phyloP scores from a whole-genome alignment of 495 filamentous ascomycete genomes.

The Neurospora discreta region DNA sequence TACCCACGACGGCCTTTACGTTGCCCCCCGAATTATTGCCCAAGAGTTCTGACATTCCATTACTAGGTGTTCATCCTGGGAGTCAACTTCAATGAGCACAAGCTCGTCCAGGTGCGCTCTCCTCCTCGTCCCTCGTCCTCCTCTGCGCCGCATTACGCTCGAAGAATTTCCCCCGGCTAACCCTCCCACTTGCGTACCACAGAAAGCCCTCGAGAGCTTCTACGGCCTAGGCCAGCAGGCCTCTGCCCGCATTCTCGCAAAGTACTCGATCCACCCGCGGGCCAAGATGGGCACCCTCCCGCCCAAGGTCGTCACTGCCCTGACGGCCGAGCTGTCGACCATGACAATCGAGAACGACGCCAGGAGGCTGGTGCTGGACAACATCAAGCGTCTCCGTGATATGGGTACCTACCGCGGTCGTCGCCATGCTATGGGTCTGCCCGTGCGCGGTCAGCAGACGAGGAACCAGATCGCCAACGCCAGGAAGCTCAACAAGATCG shows the following conservation, averaged over 20 bases:
- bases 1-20: background rate
- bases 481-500: conserved; percentile 67
- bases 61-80: conserved; percentile 72
- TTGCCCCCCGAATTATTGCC: background rate
- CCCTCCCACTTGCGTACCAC: conserved; percentile 3
- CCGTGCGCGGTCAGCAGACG: conserved; percentile 80
- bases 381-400: conserved; percentile 78
- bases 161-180: background rate
- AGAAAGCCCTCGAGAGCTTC: conserved; percentile 82
- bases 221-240: conserved; percentile 74
- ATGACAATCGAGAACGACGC: conserved; percentile 95
- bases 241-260: conserved; percentile 67
- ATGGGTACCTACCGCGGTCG: conserved; percentile 86
- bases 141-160: background rate
- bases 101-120: conserved; percentile 63
- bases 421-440: conserved; percentile 80
- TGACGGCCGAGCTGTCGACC: conserved; percentile 73
- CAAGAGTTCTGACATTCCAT: background rate
- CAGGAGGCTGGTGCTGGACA: conserved; percentile 59
- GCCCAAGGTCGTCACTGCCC: conserved; percentile 59
- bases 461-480: conserved; percentile 72
- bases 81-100: conserved; percentile 71
- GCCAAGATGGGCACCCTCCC: conserved; percentile 62
- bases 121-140: conserved; percentile 1
- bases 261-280: conserved; percentile 71